A percentile compares a stretch with the other conserved stretches of the same genome.
phyloP scores from a whole-genome alignment of 2,329 filamentous ascomycete species.

The Pochonia chlamydosporia region DNA sequence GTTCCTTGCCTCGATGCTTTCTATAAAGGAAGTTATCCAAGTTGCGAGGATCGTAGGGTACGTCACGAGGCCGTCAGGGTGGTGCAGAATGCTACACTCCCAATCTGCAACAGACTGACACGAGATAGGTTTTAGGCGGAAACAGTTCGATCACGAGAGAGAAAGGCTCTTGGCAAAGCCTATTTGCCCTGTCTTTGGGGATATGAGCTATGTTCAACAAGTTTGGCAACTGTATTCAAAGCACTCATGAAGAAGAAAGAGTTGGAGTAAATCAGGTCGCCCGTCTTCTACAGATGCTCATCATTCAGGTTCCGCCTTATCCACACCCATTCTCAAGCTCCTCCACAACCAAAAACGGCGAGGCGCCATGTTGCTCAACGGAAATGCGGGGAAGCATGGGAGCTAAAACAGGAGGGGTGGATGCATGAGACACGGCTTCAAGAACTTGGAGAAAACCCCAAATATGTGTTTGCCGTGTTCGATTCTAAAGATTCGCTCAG shows the following conservation, averaged over 20 bases:
- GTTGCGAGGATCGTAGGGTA: background rate
- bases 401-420: background rate
- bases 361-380: background rate
- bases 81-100: conserved; percentile 6
- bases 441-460: too few species aligned
- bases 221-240: too few species aligned
- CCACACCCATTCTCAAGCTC: background rate
- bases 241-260: too few species aligned
- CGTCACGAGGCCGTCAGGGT: conserved; percentile 1
- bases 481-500: too few species aligned
- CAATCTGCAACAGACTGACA: background rate
- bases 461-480: too few species aligned
- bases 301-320: too few species aligned
- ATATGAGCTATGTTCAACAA: background rate
- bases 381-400: background rate
- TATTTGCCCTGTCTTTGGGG: background rate
- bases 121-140: background rate
- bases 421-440: background rate
- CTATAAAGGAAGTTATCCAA: too few species aligned
- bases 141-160: background rate
- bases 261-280: too few species aligned
- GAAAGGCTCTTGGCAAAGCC: background rate
- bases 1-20: too few species aligned
- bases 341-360: background rate
- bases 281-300: too few species aligned